Evolutionary conservation across 352 stramenopile species (phyloP).

Genomic region (Pythium apleroticum): DNA sequence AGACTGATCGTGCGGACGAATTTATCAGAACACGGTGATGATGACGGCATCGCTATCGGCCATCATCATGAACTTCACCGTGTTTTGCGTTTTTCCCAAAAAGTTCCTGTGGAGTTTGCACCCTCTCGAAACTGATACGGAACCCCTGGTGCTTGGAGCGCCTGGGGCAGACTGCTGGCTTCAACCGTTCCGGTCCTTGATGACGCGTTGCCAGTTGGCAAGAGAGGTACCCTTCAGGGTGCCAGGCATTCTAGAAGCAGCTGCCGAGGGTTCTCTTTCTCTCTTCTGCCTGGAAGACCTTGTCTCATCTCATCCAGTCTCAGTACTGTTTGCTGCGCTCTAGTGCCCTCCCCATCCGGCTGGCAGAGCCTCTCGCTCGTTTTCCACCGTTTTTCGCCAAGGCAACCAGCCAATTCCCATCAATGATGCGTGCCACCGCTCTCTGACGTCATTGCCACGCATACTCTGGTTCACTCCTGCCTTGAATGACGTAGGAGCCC

Average conservation of each 20-base stretch:
- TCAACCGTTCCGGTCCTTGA: background rate
- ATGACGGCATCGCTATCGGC: background rate
- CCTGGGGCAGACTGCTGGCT: background rate
- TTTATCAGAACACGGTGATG: constrained; percentile 23
- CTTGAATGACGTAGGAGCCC: background rate
- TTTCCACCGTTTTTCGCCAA: background rate
- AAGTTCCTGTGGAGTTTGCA: constrained; percentile 5
- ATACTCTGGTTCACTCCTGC: background rate
- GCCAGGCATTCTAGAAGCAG: constrained; percentile 15
- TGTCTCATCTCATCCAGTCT: background rate
- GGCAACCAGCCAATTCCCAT: background rate
- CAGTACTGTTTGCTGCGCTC: background rate
- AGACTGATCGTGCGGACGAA: background rate
- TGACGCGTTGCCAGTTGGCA: background rate
- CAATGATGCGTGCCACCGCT: background rate
- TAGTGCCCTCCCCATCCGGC: background rate
- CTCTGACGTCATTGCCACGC: constrained; percentile 12
- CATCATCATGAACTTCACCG: constrained; percentile 9
- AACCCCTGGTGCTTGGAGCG: constrained; percentile 16
- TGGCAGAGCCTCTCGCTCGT: background rate
- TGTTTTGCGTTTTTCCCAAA: constrained; percentile 5
- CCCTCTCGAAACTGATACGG: constrained; percentile 19
- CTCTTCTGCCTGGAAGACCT: background rate
- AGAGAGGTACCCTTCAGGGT: too few species aligned
- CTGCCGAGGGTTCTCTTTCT: constrained; percentile 11